Evolutionary conservation across 345 rosid genomes (phyloP).

Genomic region (Eutrema heterophyllum): DNA sequence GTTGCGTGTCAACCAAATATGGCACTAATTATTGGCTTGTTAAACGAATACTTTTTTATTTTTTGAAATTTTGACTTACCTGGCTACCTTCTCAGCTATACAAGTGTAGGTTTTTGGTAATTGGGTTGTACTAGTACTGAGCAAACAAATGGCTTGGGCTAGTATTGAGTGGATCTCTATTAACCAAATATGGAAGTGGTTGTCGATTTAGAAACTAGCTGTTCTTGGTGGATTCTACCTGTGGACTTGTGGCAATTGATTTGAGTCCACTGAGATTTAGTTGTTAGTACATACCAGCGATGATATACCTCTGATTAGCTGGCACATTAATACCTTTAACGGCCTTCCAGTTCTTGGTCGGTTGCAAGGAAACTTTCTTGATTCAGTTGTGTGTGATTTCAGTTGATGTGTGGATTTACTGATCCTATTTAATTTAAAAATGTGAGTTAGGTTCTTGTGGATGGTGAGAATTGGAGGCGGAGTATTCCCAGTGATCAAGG

Average conservation of each 20-base stretch:
- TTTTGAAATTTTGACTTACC: too few species aligned
- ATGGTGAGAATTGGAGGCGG: slow-evolving; percentile 99
- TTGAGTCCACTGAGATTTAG: not conserved
- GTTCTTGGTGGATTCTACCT: not conserved
- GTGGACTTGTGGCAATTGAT: not conserved
- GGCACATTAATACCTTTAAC: not conserved
- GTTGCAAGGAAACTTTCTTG: not conserved
- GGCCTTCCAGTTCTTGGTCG: not conserved
- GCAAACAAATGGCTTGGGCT: not conserved
- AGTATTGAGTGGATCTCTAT: too few species aligned
- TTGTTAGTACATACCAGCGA: not conserved
- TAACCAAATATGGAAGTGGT: too few species aligned
- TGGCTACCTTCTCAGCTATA: not conserved
- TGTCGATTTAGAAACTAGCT: not conserved
- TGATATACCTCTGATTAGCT: not conserved
- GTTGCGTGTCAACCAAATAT: not conserved
- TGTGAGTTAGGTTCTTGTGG: slow-evolving; percentile 78
- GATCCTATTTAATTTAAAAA: not conserved
- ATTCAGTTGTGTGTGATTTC: not conserved
- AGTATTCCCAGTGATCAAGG: slow-evolving; percentile 94
- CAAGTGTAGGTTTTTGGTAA: not conserved
- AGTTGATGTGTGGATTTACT: slow-evolving; percentile 8
- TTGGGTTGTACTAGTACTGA: not conserved
- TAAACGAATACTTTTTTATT: not conserved
- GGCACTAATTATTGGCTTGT: not conserved